A percentile compares a stretch with the other conserved stretches of the same genome.
These are phyloP conservation scores for Trichoderma erinaceum DNA, from an alignment of 495 filamentous ascomycete species.

Conservation along the genomic window DNA sequence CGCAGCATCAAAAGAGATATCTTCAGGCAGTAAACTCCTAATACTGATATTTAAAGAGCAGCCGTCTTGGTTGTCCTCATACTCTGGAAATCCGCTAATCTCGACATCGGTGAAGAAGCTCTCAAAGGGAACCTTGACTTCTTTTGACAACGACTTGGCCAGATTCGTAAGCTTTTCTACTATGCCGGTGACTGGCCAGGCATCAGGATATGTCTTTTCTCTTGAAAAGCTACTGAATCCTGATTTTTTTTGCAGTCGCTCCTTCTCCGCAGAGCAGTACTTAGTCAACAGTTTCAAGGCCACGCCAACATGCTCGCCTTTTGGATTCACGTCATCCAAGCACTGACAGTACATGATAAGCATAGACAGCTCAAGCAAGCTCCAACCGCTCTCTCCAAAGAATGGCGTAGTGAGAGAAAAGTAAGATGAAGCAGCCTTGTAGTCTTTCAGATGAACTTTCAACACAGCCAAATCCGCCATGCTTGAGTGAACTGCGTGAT, in stretches of 20 bases:
- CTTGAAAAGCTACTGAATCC: constrained; percentile 22
- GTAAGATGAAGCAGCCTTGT: constrained; percentile 64
- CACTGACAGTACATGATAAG: constrained; percentile 80
- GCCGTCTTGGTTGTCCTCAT: constrained; percentile 68
- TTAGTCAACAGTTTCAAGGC: constrained; percentile 71
- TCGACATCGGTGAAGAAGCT: constrained; percentile 67
- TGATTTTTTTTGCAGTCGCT: constrained; percentile 37
- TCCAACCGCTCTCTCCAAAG: constrained; percentile 78
- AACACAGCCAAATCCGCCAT: constrained; percentile 82
- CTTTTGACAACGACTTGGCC: constrained; percentile 57
- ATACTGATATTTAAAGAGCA: constrained; percentile 68
- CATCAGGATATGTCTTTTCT: constrained; percentile 41
- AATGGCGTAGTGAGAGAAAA: constrained; percentile 77
- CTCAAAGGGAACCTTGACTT: constrained; percentile 58
- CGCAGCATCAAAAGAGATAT: constrained; percentile 59
- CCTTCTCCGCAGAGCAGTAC: constrained; percentile 52
- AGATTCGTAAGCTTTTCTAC: constrained; percentile 58
- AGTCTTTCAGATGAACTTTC: constrained; percentile 70
- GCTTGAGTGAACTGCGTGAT: constrained; percentile 65
- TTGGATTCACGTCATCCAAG: constrained; percentile 65
- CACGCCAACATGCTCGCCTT: constrained; percentile 74
- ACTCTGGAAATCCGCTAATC: constrained; percentile 62
- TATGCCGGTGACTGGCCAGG: constrained; percentile 51
- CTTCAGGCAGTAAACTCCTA: constrained; percentile 64
- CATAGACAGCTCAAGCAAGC: constrained; percentile 70